phyloP scores from a whole-genome alignment of 1,139 yeast species.

The Saccharomyces pastorianus region DNA sequence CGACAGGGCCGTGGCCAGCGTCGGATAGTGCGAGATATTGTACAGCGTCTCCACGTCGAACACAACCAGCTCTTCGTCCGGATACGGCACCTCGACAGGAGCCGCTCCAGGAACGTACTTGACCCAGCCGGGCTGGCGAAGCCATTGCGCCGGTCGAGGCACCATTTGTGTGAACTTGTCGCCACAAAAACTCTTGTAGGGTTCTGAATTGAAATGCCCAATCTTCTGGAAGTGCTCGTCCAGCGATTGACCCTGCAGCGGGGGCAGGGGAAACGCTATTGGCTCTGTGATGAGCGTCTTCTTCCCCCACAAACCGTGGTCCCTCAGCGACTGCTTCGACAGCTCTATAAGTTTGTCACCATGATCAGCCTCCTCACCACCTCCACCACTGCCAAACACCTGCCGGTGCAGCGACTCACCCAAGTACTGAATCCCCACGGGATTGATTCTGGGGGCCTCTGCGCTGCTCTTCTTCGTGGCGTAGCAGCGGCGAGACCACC shows the following conservation, averaged over 20 bases:
- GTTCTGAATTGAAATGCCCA: conserved; percentile 53
- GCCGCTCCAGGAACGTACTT: conserved; percentile 48
- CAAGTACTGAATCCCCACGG: conserved; percentile 64
- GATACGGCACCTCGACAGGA: conserved; percentile 59
- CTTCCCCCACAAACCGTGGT: conserved; percentile 69
- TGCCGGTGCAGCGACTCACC: conserved; percentile 51
- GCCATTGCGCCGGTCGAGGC: conserved; percentile 53
- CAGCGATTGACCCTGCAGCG: conserved; percentile 55
- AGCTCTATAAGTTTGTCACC: conserved; percentile 41
- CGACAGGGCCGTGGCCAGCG: conserved; percentile 77
- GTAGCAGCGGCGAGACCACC: background rate
- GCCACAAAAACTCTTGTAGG: conserved; percentile 47
- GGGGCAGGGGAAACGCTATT: conserved; percentile 57
- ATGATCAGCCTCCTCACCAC: conserved; percentile 21
- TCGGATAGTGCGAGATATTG: conserved; percentile 64
- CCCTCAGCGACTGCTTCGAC: conserved; percentile 54
- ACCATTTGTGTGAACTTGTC: conserved; percentile 36
- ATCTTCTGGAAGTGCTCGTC: conserved; percentile 81
- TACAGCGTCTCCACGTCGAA: conserved; percentile 90
- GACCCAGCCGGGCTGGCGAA: conserved; percentile 70
- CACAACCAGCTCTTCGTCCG: conserved; percentile 55
- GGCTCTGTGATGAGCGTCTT: conserved; percentile 61
- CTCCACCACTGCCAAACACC: conserved; percentile 42
- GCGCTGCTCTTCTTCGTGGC: background rate
- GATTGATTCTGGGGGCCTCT: conserved; percentile 53